These are phyloP conservation scores for Syzygium aromaticum DNA, from an alignment of 345 rosid species.

Conservation along the genomic window DNA sequence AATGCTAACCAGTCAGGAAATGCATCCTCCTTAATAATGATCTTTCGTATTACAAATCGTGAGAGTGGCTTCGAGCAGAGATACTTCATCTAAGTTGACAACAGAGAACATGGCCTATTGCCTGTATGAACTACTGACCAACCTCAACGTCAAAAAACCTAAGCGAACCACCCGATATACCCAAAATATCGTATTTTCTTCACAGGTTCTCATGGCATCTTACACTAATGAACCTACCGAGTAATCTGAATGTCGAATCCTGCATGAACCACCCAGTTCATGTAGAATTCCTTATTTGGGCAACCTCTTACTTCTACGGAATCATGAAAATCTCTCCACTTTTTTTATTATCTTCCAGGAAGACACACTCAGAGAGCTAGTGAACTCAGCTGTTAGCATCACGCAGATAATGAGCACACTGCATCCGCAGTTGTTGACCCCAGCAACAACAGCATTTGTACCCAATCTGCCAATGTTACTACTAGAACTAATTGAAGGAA, in stretches of 20 bases:
- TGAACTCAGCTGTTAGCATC: background rate
- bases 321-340: background rate
- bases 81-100: background rate
- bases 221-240: background rate
- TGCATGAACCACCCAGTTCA: background rate
- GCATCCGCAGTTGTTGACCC: background rate
- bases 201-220: background rate
- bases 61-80: background rate
- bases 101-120: background rate
- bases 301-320: background rate
- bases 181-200: background rate
- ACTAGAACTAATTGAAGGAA: background rate
- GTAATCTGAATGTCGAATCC: background rate
- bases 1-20: background rate
- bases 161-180: background rate
- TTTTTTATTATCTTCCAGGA: background rate
- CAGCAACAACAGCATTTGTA: background rate
- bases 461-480: background rate
- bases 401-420: background rate
- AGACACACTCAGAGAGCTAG: background rate
- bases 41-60: background rate
- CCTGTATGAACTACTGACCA: background rate
- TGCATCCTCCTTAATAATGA: background rate
- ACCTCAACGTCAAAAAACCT: background rate
- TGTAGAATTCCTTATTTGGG: background rate